A percentile compares a stretch with the other conserved stretches of the same genome.
Evolutionary conservation across 202 grass and related monocot species (phyloP).

Genomic region (Setaria viridis): DNA sequence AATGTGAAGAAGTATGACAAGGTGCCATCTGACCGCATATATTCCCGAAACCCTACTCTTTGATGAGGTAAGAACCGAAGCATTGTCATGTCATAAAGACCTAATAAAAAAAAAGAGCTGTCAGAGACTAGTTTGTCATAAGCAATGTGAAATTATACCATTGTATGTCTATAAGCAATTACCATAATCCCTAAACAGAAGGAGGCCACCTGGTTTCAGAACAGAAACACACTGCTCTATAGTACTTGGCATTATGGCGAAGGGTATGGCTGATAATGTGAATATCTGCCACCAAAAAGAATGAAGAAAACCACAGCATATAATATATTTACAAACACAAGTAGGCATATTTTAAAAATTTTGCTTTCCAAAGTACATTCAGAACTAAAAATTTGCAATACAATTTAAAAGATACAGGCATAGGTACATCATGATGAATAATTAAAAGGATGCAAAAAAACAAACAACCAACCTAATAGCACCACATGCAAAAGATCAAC

Average conservation of each 20-base stretch:
- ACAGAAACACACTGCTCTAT: conserved; percentile 70
- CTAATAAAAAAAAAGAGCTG: conserved; percentile 45
- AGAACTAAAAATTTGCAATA: conserved; percentile 1
- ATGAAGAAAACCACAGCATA: background rate
- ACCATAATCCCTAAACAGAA: conserved; percentile 98
- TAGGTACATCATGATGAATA: background rate
- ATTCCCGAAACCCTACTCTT: conserved; percentile 82
- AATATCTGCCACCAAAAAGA: conserved; percentile 75
- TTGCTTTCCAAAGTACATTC: background rate
- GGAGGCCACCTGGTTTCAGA: conserved; percentile 79
- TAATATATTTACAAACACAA: conserved; percentile 23
- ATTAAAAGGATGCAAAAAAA: background rate
- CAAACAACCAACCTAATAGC: conserved; percentile 11
- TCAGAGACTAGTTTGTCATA: conserved; percentile 34
- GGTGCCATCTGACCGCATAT: conserved; percentile 90
- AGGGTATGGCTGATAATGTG: conserved; percentile 90
- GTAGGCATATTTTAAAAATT: background rate
- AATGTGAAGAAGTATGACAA: conserved; percentile 90
- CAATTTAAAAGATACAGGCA: background rate
- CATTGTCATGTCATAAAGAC: conserved; percentile 99
- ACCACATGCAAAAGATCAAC: background rate
- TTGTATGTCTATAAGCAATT: conserved; percentile 19
- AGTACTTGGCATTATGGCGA: conserved; percentile 56
- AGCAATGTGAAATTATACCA: conserved; percentile 6
- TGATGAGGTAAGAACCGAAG: conserved; percentile 80